Base-by-base conservation (phyloP, 1,139 yeast genomes). In the Yamadazyma mexicana region DNA sequence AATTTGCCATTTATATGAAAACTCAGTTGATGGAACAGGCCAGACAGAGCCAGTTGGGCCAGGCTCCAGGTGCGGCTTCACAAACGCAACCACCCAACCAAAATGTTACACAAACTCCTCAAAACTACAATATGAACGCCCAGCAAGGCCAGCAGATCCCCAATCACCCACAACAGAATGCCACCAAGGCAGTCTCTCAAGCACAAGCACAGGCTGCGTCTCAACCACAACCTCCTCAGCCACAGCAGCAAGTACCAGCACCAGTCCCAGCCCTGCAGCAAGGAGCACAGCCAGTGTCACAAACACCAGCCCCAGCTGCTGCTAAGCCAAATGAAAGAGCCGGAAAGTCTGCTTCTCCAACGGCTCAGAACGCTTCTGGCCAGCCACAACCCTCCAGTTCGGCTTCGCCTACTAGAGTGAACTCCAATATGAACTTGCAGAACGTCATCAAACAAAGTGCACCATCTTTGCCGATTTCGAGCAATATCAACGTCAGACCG, bases 391-490 rank as follows among this genome's bases (percentile, higher is more conserved):
- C 22, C 15, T 39, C 44, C 2, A 27, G 24, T 10, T 31, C 47
- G 12, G 45, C 48, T 12, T 40, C 47, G 14, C 46, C 47, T 28
- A 30, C 39, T 8, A 39, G 42, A 30, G 35, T 47, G 1, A 46
- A 40, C 26, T 52, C 59, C 5, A 49, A 51, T 14, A 40, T 58
- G 25, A 61, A 58, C 38, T 52, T 63, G 17, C 54, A 59, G 10
- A 81, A 76, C 23, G 71, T 81, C 31, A 79, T 83, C 43, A 81
- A 82, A 51, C 78, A 83, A 8, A 71, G 84, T 20, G 86, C 82
- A 10, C 86, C 92, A 1, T 75, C 86, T 4, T 71, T 87, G 40
- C 88, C 92, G 1, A 82, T 89, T 30, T 81, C 95, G 1, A 75
- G 74, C 35, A 79, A 77, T 17, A 69, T 91, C 31, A 77, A 82